Base-by-base conservation (phyloP, 306 rosid species). In the Quercus dentata region DNA sequence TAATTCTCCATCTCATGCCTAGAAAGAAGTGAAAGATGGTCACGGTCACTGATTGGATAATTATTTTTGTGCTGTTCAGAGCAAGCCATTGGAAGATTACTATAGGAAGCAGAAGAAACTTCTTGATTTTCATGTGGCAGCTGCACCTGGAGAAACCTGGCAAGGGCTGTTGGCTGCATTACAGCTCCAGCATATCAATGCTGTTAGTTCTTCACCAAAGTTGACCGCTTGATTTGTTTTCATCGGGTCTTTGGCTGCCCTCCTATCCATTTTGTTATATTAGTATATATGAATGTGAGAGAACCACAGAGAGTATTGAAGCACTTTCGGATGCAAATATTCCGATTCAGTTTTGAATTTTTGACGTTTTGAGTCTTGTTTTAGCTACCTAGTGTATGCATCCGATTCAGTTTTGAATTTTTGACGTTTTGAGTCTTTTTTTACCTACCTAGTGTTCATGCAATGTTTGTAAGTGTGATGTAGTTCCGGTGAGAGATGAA, bases 91-190 rank as follows among this genome's bases (percentile, higher is more conserved):
- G 54, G 54, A 49, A 49, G 91, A 87, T 58, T 87, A 87, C 89
- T 87, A 87, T 85, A 87, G 76, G 83, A 82, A 81, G 83, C 92
- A 84, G 92, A 84, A 85, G 82, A 93, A 91, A 54, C 90, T 91
- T 69, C 80, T 91, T 4, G 88, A 91, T 64, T 79, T 90, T 74
- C 89, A 88, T 82, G 86, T 87, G 41, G 81, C 55, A 54, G 90
- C 89, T 74, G 90, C 87, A n/a, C 90, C 89, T 0, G 90, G 93
- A 70, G 98, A 91, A 72, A 87, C 91, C 59, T 91, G 97, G 97
- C 86, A 88, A 76, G 98, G 98, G 52, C 90, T 93, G 80, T 74
- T 93, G 88, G 87, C 98, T 35, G 98, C 97, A 3, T 79, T 93
- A 33, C 97, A 82, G 79, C 98, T 93, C 78, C 92, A 89, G 90